Evolutionary conservation across 129 eudicot genomes (phyloP).

Genomic region (Kitagawia praeruptora): DNA sequence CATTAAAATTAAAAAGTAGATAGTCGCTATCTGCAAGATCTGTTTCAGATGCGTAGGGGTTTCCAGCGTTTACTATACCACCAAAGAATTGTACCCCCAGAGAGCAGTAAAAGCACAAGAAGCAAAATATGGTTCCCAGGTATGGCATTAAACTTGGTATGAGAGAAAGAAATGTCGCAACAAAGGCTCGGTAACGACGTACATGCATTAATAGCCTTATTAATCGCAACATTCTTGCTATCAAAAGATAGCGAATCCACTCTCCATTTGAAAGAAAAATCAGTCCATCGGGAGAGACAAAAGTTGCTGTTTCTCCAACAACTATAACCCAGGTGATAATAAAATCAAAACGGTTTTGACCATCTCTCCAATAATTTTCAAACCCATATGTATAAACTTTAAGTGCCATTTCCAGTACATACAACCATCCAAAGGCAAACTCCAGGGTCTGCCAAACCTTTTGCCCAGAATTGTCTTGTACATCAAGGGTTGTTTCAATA

Average conservation of each 20-base stretch:
- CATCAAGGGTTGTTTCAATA: conserved; percentile 90
- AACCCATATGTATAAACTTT: conserved; percentile 83
- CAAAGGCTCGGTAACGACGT: conserved; percentile 69
- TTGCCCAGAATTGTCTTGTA: conserved; percentile 77
- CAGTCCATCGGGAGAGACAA: conserved; percentile 47
- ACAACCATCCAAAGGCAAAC: conserved; percentile 91
- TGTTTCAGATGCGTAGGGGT: conserved; percentile 47
- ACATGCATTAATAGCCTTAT: conserved; percentile 96
- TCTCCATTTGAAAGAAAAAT: conserved; percentile 92
- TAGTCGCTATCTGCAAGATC: conserved; percentile 85
- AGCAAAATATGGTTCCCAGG: conserved; percentile 82
- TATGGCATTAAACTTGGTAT: conserved; percentile 98
- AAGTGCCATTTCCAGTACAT: conserved; percentile 85
- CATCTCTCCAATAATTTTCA: conserved; percentile 95
- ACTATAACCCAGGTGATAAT: conserved; percentile 91
- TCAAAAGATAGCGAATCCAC: conserved; percentile 99
- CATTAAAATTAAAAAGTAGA: conserved; percentile 86
- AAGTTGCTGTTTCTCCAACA: conserved; percentile 94
- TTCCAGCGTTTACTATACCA: conserved; percentile 87
- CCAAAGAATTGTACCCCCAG: conserved; percentile 91
- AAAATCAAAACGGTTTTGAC: conserved; percentile 89
- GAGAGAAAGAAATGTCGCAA: conserved; percentile 89
- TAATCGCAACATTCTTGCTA: conserved; percentile 87
- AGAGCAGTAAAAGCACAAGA: conserved; percentile 86
- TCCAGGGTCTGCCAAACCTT: conserved; percentile 80